Evolutionary conservation across 73 alveolate genomes (phyloP).

Genomic region (Tetrahymena elliotti): DNA sequence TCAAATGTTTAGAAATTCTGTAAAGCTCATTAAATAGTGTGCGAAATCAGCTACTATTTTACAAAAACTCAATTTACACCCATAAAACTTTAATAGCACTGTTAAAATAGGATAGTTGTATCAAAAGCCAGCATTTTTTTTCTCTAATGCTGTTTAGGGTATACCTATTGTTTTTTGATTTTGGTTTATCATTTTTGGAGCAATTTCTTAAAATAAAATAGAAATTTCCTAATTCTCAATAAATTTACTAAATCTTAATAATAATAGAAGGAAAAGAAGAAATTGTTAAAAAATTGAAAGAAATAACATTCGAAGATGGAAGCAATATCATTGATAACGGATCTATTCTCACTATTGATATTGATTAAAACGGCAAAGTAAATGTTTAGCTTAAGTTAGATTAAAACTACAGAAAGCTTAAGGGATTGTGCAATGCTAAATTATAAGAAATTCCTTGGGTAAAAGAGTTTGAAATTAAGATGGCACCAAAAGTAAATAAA

Average conservation of each 20-base stretch:
- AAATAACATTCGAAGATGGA: neutral
- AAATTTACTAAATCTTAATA: neutral
- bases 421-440: conserved; percentile 44
- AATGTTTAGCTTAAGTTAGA: conserved; percentile 54
- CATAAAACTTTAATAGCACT: neutral
- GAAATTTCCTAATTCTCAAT: neutral
- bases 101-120: neutral
- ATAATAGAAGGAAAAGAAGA: neutral
- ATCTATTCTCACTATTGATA: neutral
- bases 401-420: conserved; percentile 65
- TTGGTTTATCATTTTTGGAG: neutral
- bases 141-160: neutral
- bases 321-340: neutral
- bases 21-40: neutral
- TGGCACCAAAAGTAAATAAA: conserved; percentile 63
- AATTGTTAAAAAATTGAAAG: neutral
- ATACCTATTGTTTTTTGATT: neutral
- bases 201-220: neutral
- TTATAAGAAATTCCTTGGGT: conserved; percentile 64
- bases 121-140: neutral
- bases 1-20: neutral
- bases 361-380: conserved; percentile 30
- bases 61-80: neutral
- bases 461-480: conserved; percentile 37
- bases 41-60: neutral